phyloP scores from a whole-genome alignment of 345 rosid species.

The Cardamine chenopodiifolia region DNA sequence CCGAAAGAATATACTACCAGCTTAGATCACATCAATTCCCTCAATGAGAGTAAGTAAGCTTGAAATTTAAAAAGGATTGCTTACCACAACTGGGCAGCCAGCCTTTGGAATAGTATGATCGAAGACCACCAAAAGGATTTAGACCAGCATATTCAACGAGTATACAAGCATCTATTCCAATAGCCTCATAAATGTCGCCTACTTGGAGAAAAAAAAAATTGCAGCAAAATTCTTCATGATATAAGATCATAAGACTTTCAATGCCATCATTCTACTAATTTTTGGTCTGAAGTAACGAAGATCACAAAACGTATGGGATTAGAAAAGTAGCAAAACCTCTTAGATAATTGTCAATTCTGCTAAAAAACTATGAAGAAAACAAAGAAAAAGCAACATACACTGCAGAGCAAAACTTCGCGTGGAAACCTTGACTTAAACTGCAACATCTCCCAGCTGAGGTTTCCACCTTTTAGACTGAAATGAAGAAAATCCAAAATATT shows the following conservation, averaged over 20 bases:
- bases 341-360: neutral
- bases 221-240: neutral
- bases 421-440: conserved; percentile 95
- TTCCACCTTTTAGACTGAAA: conserved; percentile 88
- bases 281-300: neutral
- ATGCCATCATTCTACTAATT: neutral
- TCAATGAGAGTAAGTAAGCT: conserved; percentile 7
- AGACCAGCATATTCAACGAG: conserved; percentile 97
- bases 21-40: conserved; percentile 11
- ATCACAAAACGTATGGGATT: neutral
- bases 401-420: conserved; percentile 92
- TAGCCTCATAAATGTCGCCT: conserved; percentile 93
- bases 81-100: conserved; percentile 97
- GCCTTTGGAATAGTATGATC: conserved; percentile 85
- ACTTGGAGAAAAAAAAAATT: conserved; percentile 51
- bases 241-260: neutral
- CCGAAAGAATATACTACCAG: neutral
- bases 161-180: conserved; percentile 95
- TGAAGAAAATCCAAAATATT: conserved; percentile 27
- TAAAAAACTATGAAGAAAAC: neutral
- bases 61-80: conserved; percentile 3
- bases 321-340: neutral
- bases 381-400: conserved; percentile 54
- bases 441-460: conserved; percentile 87
- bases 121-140: conserved; percentile 94